Evolutionary conservation across 768 basidiomycete genomes (phyloP).

Genomic region (Termitomyces titanicus): DNA sequence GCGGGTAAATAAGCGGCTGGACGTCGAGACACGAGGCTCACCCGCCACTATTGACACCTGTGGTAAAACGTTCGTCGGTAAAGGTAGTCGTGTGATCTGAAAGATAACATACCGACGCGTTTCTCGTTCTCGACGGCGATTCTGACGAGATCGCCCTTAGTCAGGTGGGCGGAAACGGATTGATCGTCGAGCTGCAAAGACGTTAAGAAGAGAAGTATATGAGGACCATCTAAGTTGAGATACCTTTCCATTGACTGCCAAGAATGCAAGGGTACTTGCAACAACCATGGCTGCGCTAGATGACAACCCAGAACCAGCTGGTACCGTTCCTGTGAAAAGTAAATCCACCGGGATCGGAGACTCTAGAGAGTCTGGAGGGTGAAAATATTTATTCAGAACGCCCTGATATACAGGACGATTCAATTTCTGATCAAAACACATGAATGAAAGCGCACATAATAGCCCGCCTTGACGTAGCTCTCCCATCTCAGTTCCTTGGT

Average conservation of each 20-base stretch:
- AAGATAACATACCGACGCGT: constrained; percentile 57
- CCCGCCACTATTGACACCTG: constrained; percentile 77
- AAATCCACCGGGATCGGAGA: constrained; percentile 64
- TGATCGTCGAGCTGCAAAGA: constrained; percentile 16
- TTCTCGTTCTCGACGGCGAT: constrained; percentile 85
- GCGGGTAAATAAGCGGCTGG: neutral
- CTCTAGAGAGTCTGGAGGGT: constrained; percentile 8
- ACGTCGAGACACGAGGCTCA: constrained; percentile 25
- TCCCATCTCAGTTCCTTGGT: constrained; percentile 74
- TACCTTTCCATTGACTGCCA: constrained; percentile 72
- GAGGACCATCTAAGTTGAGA: neutral
- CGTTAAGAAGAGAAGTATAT: neutral
- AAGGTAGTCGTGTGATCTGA: neutral
- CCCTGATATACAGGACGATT: constrained; percentile 37
- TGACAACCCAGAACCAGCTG: constrained; percentile 82
- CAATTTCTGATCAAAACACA: neutral
- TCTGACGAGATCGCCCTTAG: constrained; percentile 69
- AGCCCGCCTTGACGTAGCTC: constrained; percentile 85
- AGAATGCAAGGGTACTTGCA: constrained; percentile 76
- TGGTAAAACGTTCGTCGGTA: neutral
- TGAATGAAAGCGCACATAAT: constrained; percentile 51
- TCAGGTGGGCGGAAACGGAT: constrained; percentile 25
- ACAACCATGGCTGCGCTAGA: constrained; percentile 92
- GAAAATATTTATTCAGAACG: constrained; percentile 62
- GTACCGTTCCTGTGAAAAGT: constrained; percentile 78